Evolutionary conservation across 2,329 filamentous ascomycete species (phyloP), one percentile per base, ranked within the genome.

Genomic region (Ascocoryne sarcoides): DNA sequence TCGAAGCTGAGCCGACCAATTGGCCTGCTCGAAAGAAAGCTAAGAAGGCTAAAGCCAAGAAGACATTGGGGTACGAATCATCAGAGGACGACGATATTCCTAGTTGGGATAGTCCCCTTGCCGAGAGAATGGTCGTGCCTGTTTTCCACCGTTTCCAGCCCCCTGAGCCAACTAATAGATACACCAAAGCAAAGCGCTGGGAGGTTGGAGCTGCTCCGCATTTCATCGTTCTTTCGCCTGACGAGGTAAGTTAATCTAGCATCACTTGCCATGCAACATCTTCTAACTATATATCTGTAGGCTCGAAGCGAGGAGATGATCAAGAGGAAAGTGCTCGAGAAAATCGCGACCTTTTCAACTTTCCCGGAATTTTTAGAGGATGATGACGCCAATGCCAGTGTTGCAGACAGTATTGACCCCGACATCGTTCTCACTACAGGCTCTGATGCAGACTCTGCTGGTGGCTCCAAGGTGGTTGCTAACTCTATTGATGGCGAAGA

Each of bases 401-500:
- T 54, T n/a, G 67, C 71, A 3, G 73, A 79, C 20, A 70, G 65
- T 15, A 65, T 68, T 7, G 82, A 85, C 40, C 76, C 77, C 2
- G 86, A 90, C 53, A 72, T 82, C 32, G 73, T 86, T 15, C 67
- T 83, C 9, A 76, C 80, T 42, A 80, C 69, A 12, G 69, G 67
- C 15, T 79, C 76, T 1, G 74, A 79, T 56, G 75, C 73, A 3
- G 76, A 84, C 47, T 82, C 78, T 3, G 79, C 79, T 3, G 75
- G 73, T 8, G 83, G 84, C 49, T 70, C 75, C 16, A 83, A 82
- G 56, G 71, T 95, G 34, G 75, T 82, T 43, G 82, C 86, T 32
- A 74, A 77, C 19, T 95, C 89, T 3, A 75, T 94, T 2, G 82
- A 89, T 58, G 84, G 87, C 8, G 90, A 95, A 60, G 89, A 95